Conservation (phyloP, 1,284 basidiomycete species). For the Trametes sp. region DNA sequence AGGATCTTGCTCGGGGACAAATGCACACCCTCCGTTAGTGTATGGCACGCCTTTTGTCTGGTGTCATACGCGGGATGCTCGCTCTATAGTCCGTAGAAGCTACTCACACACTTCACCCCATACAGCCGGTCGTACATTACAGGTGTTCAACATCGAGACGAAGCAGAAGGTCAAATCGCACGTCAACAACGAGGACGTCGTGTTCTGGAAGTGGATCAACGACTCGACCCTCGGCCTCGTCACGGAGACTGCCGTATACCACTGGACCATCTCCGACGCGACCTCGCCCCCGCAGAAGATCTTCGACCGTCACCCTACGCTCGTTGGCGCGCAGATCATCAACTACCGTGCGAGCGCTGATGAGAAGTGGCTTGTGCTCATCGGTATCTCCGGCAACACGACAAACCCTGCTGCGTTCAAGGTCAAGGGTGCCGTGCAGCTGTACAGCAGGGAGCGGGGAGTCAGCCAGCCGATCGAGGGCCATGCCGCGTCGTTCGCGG, state of each 20-base stretch:
- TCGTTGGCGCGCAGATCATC: constrained; percentile 96
- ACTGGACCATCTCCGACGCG: constrained; percentile 87
- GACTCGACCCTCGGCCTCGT: constrained; percentile 94
- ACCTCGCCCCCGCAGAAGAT: constrained; percentile 87
- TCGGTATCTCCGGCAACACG: constrained; percentile 96
- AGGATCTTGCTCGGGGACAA: no score
- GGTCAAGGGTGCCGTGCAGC: constrained; percentile 96
- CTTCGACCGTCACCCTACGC: constrained; percentile 96
- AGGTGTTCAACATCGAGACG: constrained; percentile 98
- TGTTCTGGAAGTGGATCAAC: constrained; percentile 99
- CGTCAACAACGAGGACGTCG: constrained; percentile 92
- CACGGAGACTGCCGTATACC: constrained; percentile 93
- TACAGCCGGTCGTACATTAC: constrained; percentile 90
- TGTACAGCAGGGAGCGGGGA: constrained; percentile 91
- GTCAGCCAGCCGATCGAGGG: constrained; percentile 99
- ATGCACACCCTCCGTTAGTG: no score
- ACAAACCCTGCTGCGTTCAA: constrained; percentile 95
- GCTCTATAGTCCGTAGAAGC: no score
- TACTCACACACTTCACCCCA: background rate
- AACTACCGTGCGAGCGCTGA: constrained; percentile 95
- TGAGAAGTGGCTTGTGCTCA: constrained; percentile 97
- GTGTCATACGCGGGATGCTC: no score
- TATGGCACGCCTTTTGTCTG: no score
- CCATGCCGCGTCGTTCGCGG: constrained; percentile 96
- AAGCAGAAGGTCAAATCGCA: constrained; percentile 99